Evolutionary conservation across 306 rosid genomes (phyloP).

Genomic region (Glycine tomentella): DNA sequence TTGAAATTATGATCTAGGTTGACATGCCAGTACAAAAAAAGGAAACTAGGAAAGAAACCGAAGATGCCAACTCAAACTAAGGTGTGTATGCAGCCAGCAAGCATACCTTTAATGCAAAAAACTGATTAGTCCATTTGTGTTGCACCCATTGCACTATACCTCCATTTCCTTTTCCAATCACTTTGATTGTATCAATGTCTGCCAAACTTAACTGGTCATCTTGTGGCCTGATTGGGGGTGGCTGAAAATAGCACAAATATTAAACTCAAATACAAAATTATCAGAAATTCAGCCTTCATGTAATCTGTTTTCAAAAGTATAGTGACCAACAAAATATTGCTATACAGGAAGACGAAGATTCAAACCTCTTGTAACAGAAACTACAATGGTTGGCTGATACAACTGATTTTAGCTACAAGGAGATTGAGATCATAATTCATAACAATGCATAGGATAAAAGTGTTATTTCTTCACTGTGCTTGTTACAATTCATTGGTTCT

Average conservation of each 20-base stretch:
- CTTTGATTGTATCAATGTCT: conserved; percentile 82
- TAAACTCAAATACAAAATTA: conserved; percentile 39
- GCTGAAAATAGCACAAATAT: conserved; percentile 60
- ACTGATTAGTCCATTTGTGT: conserved; percentile 98
- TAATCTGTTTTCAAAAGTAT: not conserved
- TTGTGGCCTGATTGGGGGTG: conserved; percentile 82
- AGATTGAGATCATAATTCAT: not conserved
- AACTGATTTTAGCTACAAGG: not conserved
- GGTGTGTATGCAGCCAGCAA: conserved; percentile 29
- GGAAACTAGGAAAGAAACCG: not conserved
- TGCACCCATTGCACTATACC: conserved; percentile 95
- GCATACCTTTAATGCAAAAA: conserved; percentile 92
- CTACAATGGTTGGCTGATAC: not conserved
- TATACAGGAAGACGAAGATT: not conserved
- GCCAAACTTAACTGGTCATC: conserved; percentile 67
- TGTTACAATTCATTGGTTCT: not conserved
- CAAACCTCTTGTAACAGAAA: conserved; percentile 6
- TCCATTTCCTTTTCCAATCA: conserved; percentile 95
- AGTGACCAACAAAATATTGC: conserved; percentile 12
- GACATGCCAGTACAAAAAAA: not conserved
- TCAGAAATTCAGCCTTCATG: conserved; percentile 27
- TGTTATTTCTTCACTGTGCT: no score
- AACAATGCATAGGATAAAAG: no score
- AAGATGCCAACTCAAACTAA: conserved; percentile 24
- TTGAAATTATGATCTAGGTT: conserved; percentile 9